These are phyloP conservation scores for Cryphonectria carpinicola DNA, from an alignment of 2,329 filamentous ascomycete species.

Conservation along the genomic window DNA sequence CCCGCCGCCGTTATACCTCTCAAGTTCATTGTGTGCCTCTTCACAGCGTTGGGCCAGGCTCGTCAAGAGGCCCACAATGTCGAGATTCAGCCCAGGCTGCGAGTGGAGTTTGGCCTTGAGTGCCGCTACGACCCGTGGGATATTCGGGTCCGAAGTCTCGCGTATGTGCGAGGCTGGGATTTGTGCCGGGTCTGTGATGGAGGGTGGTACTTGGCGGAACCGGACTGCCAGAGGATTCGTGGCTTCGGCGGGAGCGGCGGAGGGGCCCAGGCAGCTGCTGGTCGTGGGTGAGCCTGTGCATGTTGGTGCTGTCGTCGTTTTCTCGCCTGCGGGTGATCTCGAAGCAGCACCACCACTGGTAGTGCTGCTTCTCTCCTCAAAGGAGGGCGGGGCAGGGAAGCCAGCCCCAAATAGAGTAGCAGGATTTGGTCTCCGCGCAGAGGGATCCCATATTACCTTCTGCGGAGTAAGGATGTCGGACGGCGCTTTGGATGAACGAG, in stretches of 20 bases:
- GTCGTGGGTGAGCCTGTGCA: neutral
- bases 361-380: neutral
- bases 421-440: conserved; percentile 11
- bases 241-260: neutral
- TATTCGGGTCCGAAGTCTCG: conserved; percentile 41
- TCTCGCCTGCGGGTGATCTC: neutral
- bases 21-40: conserved; percentile 43
- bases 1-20: conserved; percentile 36
- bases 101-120: conserved; percentile 47
- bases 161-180: conserved; percentile 31
- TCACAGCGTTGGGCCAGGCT: conserved; percentile 49
- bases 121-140: conserved; percentile 45
- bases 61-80: conserved; percentile 48
- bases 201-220: conserved; percentile 4
- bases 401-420: conserved; percentile 8
- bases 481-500: conserved; percentile 1
- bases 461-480: conserved; percentile 21
- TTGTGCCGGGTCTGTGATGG: conserved; percentile 22
- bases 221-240: neutral
- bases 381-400: conserved; percentile 11
- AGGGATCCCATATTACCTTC: conserved; percentile 27
- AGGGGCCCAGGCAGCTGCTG: neutral
- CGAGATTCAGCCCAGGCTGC: conserved; percentile 50
- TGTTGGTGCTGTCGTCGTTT: neutral
- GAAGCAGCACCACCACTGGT: neutral